Percentiles rank a stretch among this genome's conserved stretches.
Conservation (phyloP, 257 asterid species). For the Rehmannia glutinosa region DNA sequence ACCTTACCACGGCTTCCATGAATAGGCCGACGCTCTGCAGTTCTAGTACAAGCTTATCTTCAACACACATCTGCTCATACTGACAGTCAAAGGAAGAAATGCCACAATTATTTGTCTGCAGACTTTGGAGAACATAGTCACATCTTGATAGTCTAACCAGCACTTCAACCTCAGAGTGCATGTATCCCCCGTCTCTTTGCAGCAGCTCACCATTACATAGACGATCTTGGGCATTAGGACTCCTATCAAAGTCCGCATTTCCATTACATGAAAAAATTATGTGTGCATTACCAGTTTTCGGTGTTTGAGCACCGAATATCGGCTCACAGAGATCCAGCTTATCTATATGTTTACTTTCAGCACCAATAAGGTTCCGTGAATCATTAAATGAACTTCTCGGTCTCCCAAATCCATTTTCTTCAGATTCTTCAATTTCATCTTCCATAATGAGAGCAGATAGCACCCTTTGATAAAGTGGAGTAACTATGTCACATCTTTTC, state of each 20-base stretch:
- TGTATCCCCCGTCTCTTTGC: constrained; percentile 45
- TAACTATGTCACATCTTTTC: constrained; percentile 36
- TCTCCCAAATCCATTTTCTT: constrained; percentile 56
- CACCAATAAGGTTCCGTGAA: constrained; percentile 36
- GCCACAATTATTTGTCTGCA: constrained; percentile 28
- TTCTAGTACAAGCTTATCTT: constrained; percentile 63
- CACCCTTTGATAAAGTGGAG: constrained; percentile 80
- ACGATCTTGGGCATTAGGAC: constrained; percentile 30
- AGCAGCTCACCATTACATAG: constrained; percentile 48
- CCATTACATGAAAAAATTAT: constrained; percentile 52
- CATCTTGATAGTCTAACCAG: constrained; percentile 55
- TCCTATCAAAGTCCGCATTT: constrained; percentile 32
- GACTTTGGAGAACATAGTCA: constrained; percentile 46
- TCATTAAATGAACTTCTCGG: constrained; percentile 42
- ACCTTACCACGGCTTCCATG: constrained; percentile 65
- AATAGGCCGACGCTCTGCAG: constrained; percentile 63
- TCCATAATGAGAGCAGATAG: constrained; percentile 78
- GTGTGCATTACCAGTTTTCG: constrained; percentile 47
- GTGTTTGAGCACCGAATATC: constrained; percentile 45
- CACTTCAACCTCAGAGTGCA: constrained; percentile 67
- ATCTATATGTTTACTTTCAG: constrained; percentile 38
- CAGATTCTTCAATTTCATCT: constrained; percentile 65
- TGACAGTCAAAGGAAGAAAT: constrained; percentile 44
- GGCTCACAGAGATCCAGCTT: constrained; percentile 55
- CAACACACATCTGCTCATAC: constrained; percentile 57